Base-by-base conservation (phyloP, 164 flowering plant genomes). In the Aristolochia fimbriata region DNA sequence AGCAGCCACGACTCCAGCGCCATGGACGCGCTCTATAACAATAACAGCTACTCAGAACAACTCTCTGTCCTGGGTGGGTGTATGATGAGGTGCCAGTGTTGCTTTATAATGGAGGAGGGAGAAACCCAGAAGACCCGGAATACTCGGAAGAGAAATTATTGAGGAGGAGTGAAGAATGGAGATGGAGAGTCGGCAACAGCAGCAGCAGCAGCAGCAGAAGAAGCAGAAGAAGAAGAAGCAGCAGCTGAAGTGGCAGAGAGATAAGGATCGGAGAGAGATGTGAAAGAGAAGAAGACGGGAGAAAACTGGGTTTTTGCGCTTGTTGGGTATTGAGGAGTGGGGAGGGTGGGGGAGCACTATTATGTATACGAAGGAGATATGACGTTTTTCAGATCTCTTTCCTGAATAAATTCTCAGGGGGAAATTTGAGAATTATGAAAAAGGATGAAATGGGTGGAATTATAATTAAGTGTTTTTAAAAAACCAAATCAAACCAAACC, bases 1-100 rank as follows among this genome's bases (percentile, higher is more conserved):
- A 80, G 57, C 6, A 88, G 68, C 94, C 87, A 86, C 22, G 87
- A 74, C 61, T 90, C 91, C 1, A 78, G 84, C 56, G 89, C 92
- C 97, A 90, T 90, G 59, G 27, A 30, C 24, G 55, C 61, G 15
- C 15, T 19, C 25, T 3, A 10, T 6, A 5, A 10, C 19, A 10
- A n/a, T 24, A 14, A 27, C 15, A 60, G 1, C 24, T 4, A 6
- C 20, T 30, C 21, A n/a, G n/a, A n/a, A n/a, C n/a, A n/a, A n/a
- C 14, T 47, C 53, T 47, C 20, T 24, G 12, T 60, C 19, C 19
- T 25, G 7, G 25, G 43, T 43, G 25, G 67, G 19, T 31, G 60
- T 43, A 50, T 48, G 4, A 62, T 63, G 30, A 17, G 30, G 10
- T 24, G 41, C 17, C 30, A 54, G 30, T 27, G 3, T 2, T 27